A percentile compares a stretch with the other conserved stretches of the same genome.
These are phyloP conservation scores for Melanomma pulvis-pyrius DNA, from an alignment of 495 filamentous ascomycete genomes.

Conservation along the genomic window DNA sequence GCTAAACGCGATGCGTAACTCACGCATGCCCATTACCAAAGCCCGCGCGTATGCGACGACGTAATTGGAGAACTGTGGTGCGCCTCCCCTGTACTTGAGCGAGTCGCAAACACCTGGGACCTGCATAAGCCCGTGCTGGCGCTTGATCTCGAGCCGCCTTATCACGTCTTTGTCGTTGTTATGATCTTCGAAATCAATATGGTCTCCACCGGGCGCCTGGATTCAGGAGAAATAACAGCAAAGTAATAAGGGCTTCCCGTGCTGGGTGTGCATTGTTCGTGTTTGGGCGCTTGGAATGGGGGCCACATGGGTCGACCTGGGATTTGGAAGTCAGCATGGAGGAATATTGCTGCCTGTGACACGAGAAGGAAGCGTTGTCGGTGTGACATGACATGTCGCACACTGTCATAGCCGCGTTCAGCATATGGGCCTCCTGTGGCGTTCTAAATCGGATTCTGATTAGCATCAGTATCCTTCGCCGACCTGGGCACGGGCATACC, in stretches of 20 bases:
- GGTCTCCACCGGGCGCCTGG: background rate
- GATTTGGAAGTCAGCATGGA: background rate
- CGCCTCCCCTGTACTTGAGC: background rate
- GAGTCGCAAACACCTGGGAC: background rate
- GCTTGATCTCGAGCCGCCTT: background rate
- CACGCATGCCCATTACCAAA: background rate
- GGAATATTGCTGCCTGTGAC: background rate
- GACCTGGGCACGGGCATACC: too few species aligned
- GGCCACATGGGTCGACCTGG: background rate
- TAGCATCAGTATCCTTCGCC: too few species aligned
- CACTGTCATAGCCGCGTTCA: background rate
- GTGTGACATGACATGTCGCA: background rate
- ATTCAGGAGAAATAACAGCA: background rate
- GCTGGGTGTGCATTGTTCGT: background rate
- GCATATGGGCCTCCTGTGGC: background rate
- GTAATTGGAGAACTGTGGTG: background rate
- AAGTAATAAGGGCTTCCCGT: background rate
- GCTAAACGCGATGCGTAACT: background rate
- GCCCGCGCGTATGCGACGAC: background rate
- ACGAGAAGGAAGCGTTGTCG: background rate
- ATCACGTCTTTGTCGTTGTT: background rate
- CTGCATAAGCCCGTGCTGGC: background rate
- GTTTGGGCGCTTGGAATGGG: background rate
- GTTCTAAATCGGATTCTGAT: too few species aligned
- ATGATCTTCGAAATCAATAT: background rate